phyloP scores from a whole-genome alignment of 805 yeast genomes.

The Torulaspora delbrueckii region DNA sequence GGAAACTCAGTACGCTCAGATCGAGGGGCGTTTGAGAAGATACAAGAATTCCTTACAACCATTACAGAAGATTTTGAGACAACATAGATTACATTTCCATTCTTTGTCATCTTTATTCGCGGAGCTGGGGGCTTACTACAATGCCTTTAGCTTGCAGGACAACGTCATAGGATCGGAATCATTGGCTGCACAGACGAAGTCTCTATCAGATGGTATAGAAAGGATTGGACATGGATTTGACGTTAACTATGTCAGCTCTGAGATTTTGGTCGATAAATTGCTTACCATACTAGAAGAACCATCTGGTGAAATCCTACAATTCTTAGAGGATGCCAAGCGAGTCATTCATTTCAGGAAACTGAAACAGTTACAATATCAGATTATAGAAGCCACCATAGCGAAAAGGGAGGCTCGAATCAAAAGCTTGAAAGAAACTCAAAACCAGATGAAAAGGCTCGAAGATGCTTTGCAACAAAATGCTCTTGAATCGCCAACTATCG shows the following conservation, averaged over 20 bases:
- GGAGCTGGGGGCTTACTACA: slow-evolving; percentile 69
- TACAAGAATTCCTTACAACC: slow-evolving; percentile 28
- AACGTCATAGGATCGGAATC: slow-evolving; percentile 53
- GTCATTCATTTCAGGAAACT: slow-evolving; percentile 58
- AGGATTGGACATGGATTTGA: slow-evolving; percentile 85
- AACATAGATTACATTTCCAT: slow-evolving; percentile 37
- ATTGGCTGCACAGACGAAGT: slow-evolving; percentile 38
- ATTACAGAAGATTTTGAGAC: slow-evolving; percentile 28
- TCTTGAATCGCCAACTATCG: slow-evolving; percentile 34
- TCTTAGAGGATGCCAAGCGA: slow-evolving; percentile 33
- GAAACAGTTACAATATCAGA: slow-evolving; percentile 48
- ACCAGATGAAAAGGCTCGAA: slow-evolving; percentile 27
- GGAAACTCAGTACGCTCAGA: slow-evolving; percentile 39
- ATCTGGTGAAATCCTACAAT: slow-evolving; percentile 34
- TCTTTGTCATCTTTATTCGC: slow-evolving; percentile 62
- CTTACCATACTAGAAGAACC: slow-evolving; percentile 39
- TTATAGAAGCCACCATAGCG: slow-evolving; percentile 39
- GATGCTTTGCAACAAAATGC: slow-evolving; percentile 37
- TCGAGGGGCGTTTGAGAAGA: slow-evolving; percentile 35
- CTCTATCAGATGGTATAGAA: slow-evolving; percentile 56
- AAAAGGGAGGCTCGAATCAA: slow-evolving; percentile 34
- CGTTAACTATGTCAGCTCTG: slow-evolving; percentile 52
- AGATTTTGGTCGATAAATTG: slow-evolving; percentile 40
- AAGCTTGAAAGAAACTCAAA: slow-evolving; percentile 34
- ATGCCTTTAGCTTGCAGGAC: slow-evolving; percentile 54